Conservation (phyloP, 2,329 filamentous ascomycete genomes). For the Emergomyces orientalis region DNA sequence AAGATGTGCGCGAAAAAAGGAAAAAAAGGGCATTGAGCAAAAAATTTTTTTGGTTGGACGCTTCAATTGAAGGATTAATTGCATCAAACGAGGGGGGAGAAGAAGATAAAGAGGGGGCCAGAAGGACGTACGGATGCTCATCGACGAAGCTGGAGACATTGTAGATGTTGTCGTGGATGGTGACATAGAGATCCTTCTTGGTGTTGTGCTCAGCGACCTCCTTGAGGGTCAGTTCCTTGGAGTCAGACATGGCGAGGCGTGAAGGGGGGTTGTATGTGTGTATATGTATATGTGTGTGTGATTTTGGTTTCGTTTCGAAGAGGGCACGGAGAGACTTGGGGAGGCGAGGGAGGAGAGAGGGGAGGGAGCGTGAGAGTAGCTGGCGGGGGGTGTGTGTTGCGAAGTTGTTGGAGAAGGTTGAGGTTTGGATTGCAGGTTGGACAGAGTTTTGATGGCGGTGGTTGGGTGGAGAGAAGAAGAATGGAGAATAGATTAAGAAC, state of each 20-base stretch:
- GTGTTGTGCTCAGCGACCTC: conserved; percentile 77
- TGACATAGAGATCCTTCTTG: conserved; percentile 86
- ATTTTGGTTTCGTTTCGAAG: too few species aligned
- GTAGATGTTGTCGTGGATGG: conserved; percentile 97
- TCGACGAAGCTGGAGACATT: conserved; percentile 81
- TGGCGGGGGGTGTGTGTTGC: neutral
- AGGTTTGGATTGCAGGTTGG: too few species aligned
- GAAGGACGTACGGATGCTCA: conserved; percentile 72
- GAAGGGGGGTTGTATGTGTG: too few species aligned
- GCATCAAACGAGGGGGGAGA: neutral
- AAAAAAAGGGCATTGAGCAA: too few species aligned
- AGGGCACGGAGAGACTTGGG: neutral
- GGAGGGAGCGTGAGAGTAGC: neutral
- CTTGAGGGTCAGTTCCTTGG: conserved; percentile 61
- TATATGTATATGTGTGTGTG: too few species aligned
- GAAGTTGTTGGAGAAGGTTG: neutral
- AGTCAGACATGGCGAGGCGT: conserved; percentile 44
- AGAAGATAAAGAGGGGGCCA: neutral
- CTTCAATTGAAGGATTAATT: too few species aligned
- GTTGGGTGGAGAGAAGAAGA: too few species aligned
- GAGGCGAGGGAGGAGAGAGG: neutral
- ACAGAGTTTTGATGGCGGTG: too few species aligned
- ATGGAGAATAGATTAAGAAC: too few species aligned
- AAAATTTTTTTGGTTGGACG: too few species aligned
- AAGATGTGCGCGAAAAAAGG: too few species aligned